Evolutionary conservation across 2,329 filamentous ascomycete genomes (phyloP).

Genomic region (Botrytis porri): DNA sequence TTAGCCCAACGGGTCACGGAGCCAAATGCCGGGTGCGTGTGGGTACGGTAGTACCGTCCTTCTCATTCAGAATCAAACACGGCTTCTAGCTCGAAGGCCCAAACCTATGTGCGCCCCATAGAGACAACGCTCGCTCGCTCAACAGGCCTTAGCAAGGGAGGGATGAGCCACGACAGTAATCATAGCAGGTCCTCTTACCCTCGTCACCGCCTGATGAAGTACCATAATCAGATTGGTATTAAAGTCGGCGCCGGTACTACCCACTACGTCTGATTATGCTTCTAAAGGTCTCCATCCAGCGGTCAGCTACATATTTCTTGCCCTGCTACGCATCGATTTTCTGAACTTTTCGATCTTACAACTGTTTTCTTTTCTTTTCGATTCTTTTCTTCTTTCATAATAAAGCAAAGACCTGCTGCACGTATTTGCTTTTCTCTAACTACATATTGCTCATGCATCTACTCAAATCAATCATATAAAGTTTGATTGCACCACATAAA

Average conservation of each 20-base stretch:
- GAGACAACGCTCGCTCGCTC: slow-evolving; percentile 19
- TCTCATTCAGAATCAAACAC: slow-evolving; percentile 23
- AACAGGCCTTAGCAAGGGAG: slow-evolving; percentile 20
- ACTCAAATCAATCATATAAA: slow-evolving; percentile 16
- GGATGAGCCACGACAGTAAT: slow-evolving; percentile 20
- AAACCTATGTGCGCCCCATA: slow-evolving; percentile 19
- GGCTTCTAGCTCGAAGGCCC: slow-evolving; percentile 20
- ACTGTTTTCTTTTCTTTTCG: slow-evolving; percentile 13
- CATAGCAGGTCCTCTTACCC: slow-evolving; percentile 14
- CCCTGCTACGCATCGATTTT: slow-evolving; percentile 9
- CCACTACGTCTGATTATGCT: slow-evolving; percentile 5
- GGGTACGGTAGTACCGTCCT: slow-evolving; percentile 25
- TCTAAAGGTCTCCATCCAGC: slow-evolving; percentile 16
- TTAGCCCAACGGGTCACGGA: slow-evolving; percentile 27
- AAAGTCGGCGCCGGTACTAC: slow-evolving; percentile 14
- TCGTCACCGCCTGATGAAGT: slow-evolving; percentile 16
- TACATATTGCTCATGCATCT: slow-evolving; percentile 8
- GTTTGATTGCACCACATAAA: slow-evolving; percentile 20
- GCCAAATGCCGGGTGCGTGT: slow-evolving; percentile 28
- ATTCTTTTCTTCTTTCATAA: slow-evolving; percentile 13
- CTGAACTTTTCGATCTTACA: background rate
- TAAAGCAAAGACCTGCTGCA: slow-evolving; percentile 13
- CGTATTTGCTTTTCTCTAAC: slow-evolving; percentile 14
- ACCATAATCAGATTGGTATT: slow-evolving; percentile 10
- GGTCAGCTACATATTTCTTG: slow-evolving; percentile 21